Conservation (phyloP, 164 flowering plant genomes). For the Buxus sempervirens region DNA sequence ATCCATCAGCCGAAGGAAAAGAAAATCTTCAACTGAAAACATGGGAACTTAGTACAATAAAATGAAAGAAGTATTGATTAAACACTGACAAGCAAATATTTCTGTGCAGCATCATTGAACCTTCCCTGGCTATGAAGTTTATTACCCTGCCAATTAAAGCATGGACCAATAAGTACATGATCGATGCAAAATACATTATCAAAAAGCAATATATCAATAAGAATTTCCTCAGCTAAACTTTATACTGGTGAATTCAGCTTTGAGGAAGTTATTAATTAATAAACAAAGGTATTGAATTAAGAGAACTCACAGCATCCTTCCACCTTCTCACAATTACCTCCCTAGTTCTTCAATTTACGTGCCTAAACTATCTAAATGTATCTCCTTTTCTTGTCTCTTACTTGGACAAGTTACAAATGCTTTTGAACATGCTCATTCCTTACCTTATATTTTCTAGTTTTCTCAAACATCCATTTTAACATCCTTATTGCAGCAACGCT, state of each 20-base stretch:
- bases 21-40: neutral
- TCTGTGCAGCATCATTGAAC: conserved; percentile 62
- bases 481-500: too few relatives aligned
- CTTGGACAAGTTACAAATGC: too few relatives aligned
- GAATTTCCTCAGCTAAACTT: neutral
- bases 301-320: too few relatives aligned
- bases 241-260: neutral
- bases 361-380: too few relatives aligned
- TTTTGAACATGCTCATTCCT: too few relatives aligned
- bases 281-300: too few relatives aligned
- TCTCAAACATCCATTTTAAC: too few relatives aligned
- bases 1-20: neutral
- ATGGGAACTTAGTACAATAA: neutral
- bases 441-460: too few relatives aligned
- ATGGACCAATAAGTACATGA: conserved; percentile 4
- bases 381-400: too few relatives aligned
- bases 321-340: too few relatives aligned
- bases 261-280: too few relatives aligned
- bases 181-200: conserved; percentile 1
- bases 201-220: neutral
- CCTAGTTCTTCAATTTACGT: too few relatives aligned
- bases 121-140: conserved; percentile 75
- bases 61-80: neutral
- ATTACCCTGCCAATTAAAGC: conserved; percentile 68
- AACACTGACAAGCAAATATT: conserved; percentile 69